phyloP scores from a whole-genome alignment of 495 filamentous ascomycete species.

The Xylaria nigripes region DNA sequence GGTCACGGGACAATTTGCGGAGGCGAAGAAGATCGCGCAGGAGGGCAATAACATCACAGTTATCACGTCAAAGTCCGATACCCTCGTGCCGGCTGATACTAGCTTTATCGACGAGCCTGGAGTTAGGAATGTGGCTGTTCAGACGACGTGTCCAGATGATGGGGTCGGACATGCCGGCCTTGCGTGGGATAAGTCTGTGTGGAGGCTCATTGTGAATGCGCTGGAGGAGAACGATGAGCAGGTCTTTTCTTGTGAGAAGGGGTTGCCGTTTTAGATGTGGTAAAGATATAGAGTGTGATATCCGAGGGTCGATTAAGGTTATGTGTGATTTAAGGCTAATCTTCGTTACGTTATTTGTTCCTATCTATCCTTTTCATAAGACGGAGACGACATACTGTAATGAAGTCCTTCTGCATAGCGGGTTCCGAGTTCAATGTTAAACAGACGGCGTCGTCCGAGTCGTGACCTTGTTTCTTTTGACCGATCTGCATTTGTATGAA shows the following conservation, averaged over 20 bases:
- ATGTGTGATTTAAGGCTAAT: too few relatives aligned
- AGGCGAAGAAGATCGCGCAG: conserved; percentile 38
- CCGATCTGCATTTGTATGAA: too few relatives aligned
- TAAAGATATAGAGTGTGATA: too few relatives aligned
- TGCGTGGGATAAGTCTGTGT: conserved; percentile 47
- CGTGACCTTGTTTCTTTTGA: too few relatives aligned
- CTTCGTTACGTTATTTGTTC: too few relatives aligned
- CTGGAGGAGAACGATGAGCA: conserved; percentile 30
- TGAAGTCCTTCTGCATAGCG: too few relatives aligned
- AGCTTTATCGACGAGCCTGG: conserved; percentile 41
- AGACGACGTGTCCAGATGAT: conserved; percentile 41
- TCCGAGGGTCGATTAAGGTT: too few relatives aligned
- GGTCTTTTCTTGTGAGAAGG: conserved; percentile 19
- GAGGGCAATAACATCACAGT: conserved; percentile 40
- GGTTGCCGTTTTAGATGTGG: conserved; percentile 16
- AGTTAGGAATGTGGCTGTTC: conserved; percentile 39
- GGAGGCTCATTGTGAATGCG: conserved; percentile 47
- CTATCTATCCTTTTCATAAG: too few relatives aligned
- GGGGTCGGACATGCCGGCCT: conserved; percentile 46
- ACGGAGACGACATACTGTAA: too few relatives aligned
- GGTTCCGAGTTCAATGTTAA: too few relatives aligned
- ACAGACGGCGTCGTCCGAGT: too few relatives aligned
- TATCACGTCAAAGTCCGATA: conserved; percentile 41
- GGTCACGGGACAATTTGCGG: conserved; percentile 30
- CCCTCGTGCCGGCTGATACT: conserved; percentile 39